phyloP scores from a whole-genome alignment of 164 flowering plant species.

The Tetracentron sinense region DNA sequence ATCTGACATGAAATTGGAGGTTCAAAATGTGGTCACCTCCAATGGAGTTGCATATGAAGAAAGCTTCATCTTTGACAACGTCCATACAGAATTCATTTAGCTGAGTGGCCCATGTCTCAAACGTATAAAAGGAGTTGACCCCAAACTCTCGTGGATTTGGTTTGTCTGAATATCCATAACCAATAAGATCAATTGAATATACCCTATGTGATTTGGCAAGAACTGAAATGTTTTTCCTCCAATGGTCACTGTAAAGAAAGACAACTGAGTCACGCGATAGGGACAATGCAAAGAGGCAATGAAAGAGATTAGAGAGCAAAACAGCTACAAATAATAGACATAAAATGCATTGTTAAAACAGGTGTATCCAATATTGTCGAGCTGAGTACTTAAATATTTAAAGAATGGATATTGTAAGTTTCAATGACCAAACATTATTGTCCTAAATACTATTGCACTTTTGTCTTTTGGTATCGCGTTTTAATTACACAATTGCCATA shows the following conservation, averaged over 20 bases:
- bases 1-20: background rate
- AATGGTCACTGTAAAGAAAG: constrained; percentile 67
- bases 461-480: too few relatives aligned
- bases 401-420: background rate
- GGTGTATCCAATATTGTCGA: background rate
- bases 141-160: constrained; percentile 81
- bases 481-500: too few relatives aligned
- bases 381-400: background rate
- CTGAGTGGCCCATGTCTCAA: constrained; percentile 91
- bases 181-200: constrained; percentile 84
- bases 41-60: constrained; percentile 91
- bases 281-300: background rate
- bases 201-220: constrained; percentile 74
- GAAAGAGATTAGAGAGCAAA: background rate
- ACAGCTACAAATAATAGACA: background rate
- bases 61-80: constrained; percentile 75
- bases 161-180: constrained; percentile 95
- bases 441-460: too few relatives aligned
- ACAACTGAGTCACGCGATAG: constrained; percentile 1
- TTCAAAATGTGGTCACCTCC: constrained; percentile 58
- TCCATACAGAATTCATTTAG: constrained; percentile 75
- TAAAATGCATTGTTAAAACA: background rate
- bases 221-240: constrained; percentile 86
- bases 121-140: constrained; percentile 62
- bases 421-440: background rate